Percentiles rank a stretch among this genome's conserved stretches.
phyloP scores from a whole-genome alignment of 2,329 filamentous ascomycete species.

The Cryphonectria carpinicola region DNA sequence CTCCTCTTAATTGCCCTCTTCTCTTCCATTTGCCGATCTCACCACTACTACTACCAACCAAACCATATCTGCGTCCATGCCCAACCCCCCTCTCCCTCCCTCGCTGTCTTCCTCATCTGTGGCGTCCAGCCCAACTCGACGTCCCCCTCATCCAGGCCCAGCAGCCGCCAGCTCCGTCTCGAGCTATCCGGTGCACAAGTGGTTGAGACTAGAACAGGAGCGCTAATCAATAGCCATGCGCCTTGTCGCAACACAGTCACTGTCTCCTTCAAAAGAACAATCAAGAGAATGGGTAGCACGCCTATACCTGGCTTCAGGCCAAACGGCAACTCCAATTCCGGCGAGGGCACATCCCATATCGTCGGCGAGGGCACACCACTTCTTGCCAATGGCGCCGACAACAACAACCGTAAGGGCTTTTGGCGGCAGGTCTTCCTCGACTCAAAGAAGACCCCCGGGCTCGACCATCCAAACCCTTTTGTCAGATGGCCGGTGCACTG shows the following conservation, averaged over 20 bases:
- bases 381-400: slow-evolving; percentile 38
- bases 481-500: slow-evolving; percentile 51
- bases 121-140: slow-evolving; percentile 6
- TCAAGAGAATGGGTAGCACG: slow-evolving; percentile 22
- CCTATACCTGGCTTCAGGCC: not conserved
- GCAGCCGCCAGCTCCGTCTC: slow-evolving; percentile 1
- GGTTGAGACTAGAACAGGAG: not conserved
- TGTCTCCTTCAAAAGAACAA: slow-evolving; percentile 23
- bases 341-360: not conserved
- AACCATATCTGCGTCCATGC: not conserved
- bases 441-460: slow-evolving; percentile 54
- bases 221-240: slow-evolving; percentile 25
- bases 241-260: slow-evolving; percentile 24
- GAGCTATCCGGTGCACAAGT: not conserved
- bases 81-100: not conserved
- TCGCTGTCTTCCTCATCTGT: not conserved
- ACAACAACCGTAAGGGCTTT: slow-evolving; percentile 32
- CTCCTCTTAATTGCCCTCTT: not conserved
- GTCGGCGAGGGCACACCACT: slow-evolving; percentile 47
- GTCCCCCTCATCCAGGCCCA: slow-evolving; percentile 4
- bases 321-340: slow-evolving; percentile 5
- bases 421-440: slow-evolving; percentile 51
- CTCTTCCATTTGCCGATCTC: not conserved
- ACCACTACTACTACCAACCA: not conserved
- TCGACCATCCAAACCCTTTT: slow-evolving; percentile 50